Evolutionary conservation across 2,329 filamentous ascomycete species (phyloP), one percentile per base, ranked within the genome.

Genomic region (Penicillium palitans): DNA sequence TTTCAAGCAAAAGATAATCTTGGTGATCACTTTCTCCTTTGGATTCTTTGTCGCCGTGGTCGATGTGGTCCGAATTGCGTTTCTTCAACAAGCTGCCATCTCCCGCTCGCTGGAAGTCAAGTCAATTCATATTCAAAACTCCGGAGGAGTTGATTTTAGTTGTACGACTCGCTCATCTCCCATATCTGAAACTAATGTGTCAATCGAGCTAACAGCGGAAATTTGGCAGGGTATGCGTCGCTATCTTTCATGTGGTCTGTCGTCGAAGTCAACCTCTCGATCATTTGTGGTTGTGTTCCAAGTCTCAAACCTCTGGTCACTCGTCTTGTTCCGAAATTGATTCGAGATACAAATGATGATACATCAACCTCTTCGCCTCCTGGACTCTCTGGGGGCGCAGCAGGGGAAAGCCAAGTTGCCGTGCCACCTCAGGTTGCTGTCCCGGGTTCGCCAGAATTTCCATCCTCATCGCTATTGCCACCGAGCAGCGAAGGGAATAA

Each of bases 221-320:
- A 21, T 10, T 52, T 41, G 66, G 77, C 83, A 55, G 90, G 86
- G 87, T 92, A 93, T 70, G 90, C 90, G 0, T 91, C 90, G 0
- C 78, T 92, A 6, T 90, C 91, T 0, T 88, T 96, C 70, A 93
- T 96, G 90, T 98, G 93, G 93, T 93, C 90, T 17, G 90, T 89
- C 13, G 87, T 97, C 54, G 93, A 97, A 74, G 91, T 96, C 69
- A 95, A 96, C 64, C 81, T 96, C 1, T 93, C 91, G 19, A 92
- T 97, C 66, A 88, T 92, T 63, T 96, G 91, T 70, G 93, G 90
- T 42, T 96, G 92, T 68, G 90, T 97, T n/a, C 93, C 93, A 9
- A 93, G 90, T 0, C 78, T 97, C 61, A 97, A 97, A 72, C 93
- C 93, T 1, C 79, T 98, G 7, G 87, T 93, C 55, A 84, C 90